phyloP scores from a whole-genome alignment of 129 eudicot species.

The Flaveria brownii region DNA sequence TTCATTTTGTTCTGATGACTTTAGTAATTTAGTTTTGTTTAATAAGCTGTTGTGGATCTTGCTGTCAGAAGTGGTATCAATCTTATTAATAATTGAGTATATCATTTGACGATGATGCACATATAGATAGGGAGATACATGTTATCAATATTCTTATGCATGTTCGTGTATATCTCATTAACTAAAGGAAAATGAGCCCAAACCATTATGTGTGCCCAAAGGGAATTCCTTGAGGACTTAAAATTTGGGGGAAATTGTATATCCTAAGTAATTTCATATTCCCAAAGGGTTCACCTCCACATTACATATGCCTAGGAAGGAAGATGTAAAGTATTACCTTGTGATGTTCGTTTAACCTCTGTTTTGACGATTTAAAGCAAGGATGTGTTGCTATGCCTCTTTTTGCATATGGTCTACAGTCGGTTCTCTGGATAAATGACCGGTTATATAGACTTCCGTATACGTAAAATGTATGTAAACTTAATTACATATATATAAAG shows the following conservation, averaged over 20 bases:
- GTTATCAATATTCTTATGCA: background rate
- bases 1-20: constrained; percentile 6
- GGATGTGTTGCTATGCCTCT: background rate
- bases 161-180: background rate
- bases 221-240: background rate
- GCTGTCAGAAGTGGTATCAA: constrained; percentile 22
- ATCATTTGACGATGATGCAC: background rate
- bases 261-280: background rate
- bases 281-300: too few species aligned
- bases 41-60: constrained; percentile 17
- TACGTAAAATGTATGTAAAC: too few species aligned
- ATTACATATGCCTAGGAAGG: background rate
- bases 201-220: background rate
- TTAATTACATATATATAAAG: too few species aligned
- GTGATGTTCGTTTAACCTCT: background rate
- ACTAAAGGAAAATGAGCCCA: background rate
- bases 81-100: constrained; percentile 16
- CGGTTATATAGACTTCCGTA: background rate
- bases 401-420: background rate
- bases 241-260: background rate
- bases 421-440: background rate
- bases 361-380: background rate
- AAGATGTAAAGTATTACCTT: constrained; percentile 1
- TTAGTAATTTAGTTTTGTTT: constrained; percentile 19
- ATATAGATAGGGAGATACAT: constrained; percentile 7